Evolutionary conservation across 768 basidiomycete genomes (phyloP).

Genomic region (Suillus hirtellus): DNA sequence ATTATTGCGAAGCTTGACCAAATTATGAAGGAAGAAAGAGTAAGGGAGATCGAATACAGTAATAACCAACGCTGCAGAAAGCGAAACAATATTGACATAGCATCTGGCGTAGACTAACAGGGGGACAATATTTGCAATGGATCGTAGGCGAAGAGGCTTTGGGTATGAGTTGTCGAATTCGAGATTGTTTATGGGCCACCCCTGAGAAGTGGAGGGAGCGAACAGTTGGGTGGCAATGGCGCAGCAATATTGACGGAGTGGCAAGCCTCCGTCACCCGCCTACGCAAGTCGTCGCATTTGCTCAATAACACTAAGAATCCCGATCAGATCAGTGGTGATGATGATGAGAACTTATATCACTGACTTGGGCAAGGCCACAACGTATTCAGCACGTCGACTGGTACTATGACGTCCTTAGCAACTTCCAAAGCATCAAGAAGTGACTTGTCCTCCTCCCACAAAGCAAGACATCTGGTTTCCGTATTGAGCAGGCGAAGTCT

Average conservation of each 20-base stretch:
- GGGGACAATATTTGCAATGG: conserved; percentile 19
- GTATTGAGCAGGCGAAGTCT: conserved; percentile 15
- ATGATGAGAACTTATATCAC: conserved; percentile 15
- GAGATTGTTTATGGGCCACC: conserved; percentile 21
- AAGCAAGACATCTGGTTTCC: conserved; percentile 52
- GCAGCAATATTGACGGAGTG: conserved; percentile 40
- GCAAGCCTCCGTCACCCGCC: conserved; percentile 51
- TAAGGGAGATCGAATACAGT: conserved; percentile 22
- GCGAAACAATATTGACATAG: conserved; percentile 29
- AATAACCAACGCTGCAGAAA: conserved; percentile 31
- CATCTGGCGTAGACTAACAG: conserved; percentile 29
- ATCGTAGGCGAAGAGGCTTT: background rate
- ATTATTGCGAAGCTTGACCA: conserved; percentile 5
- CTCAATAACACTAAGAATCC: conserved; percentile 43
- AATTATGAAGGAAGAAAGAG: conserved; percentile 9
- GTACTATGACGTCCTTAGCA: conserved; percentile 61
- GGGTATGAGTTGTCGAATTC: background rate
- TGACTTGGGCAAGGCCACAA: conserved; percentile 65
- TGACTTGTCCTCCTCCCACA: conserved; percentile 65
- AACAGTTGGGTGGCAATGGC: conserved; percentile 41
- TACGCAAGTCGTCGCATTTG: conserved; percentile 50
- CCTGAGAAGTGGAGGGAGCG: conserved; percentile 37
- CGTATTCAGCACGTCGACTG: conserved; percentile 65
- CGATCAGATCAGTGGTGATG: background rate
- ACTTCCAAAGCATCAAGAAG: conserved; percentile 62